Percentiles rank a stretch among this genome's conserved stretches.
Conservation (phyloP, 345 rosid genomes). For the Gossypium thurberi region DNA sequence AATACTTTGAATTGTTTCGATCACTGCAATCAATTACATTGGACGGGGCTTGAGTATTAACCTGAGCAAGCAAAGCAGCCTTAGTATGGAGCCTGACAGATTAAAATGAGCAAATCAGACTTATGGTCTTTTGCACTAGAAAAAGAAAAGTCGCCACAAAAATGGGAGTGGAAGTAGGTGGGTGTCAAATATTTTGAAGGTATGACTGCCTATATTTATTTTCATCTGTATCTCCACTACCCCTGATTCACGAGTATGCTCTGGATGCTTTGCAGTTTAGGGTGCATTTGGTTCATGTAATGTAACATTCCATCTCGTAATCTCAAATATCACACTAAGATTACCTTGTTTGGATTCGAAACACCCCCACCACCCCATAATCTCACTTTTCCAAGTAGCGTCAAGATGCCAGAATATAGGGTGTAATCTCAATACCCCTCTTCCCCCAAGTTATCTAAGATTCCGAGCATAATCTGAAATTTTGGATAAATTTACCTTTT, state of each 20-base stretch:
- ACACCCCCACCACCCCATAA: no score
- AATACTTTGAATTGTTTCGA: conserved; percentile 72
- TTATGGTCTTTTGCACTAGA: neutral
- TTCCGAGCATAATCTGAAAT: no score
- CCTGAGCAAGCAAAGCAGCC: conserved; percentile 30
- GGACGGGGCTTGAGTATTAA: conserved; percentile 73
- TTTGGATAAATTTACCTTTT: no score
- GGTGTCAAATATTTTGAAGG: neutral
- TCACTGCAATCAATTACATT: conserved; percentile 64
- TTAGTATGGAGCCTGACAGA: conserved; percentile 7
- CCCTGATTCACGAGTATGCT: neutral
- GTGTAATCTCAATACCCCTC: no score
- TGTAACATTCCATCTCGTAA: no score
- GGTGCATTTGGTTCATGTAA: no score
- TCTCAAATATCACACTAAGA: no score
- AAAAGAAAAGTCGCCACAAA: neutral
- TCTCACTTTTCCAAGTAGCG: no score
- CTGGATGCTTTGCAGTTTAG: neutral
- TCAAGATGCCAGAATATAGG: no score
- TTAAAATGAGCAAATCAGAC: neutral
- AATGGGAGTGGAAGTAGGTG: neutral
- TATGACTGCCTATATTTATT: neutral
- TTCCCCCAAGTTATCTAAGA: no score
- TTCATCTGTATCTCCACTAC: neutral
- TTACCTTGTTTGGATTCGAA: no score